Base-by-base conservation (phyloP, 495 filamentous ascomycete species). In the Penicillium daleae region DNA sequence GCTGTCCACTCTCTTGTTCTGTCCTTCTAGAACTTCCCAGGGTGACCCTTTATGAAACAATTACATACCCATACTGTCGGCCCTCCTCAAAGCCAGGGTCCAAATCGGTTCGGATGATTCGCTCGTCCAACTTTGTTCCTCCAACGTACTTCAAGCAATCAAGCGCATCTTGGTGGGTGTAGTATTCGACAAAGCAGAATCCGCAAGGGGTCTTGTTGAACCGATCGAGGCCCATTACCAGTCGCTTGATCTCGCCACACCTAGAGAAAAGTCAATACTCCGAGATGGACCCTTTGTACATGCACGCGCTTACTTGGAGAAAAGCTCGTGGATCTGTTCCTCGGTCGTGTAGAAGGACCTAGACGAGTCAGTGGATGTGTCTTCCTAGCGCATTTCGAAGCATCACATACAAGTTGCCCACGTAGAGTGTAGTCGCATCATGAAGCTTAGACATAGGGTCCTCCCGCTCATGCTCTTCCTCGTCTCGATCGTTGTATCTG, bases 341-440 rank as follows among this genome's bases (percentile, higher is more conserved):
- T 99, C 95, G 48, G 95, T 99, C 12, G 95, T 99, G 82, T 97
- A 99, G 79, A 99, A 99, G n/a, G 95, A 99, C 61, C 93, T 97
- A 63, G 9, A 26, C 19, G 40, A 21, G 65, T 85, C 52, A 85
- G 79, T 67, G 51, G 15, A 40, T 12, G 26, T 56, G 24, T 26
- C 15, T 19, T 19, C 31, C 17, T 4, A 12, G 32, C 6, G 27
- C 32, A 54, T 17, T 40, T 33, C 2, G 26, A 21, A 15, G 2
- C 37, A 27, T 32, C 60, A 79, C 92, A 65, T 83, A 96, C 92
- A 99, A 82, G 74, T 99, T 99, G 53, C 95, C 95, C 40, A 99
- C 93, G 65, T 99, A 99, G 70, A 99, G 91, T 5, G 95, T 99
- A 12, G 95, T 91, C 42, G 95, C 93, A 73, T 95, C 86, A 63